These are phyloP conservation scores for Rhizophagus sp. DNA, from an alignment of 192 early-diverging fungal genomes.

Conservation along the genomic window DNA sequence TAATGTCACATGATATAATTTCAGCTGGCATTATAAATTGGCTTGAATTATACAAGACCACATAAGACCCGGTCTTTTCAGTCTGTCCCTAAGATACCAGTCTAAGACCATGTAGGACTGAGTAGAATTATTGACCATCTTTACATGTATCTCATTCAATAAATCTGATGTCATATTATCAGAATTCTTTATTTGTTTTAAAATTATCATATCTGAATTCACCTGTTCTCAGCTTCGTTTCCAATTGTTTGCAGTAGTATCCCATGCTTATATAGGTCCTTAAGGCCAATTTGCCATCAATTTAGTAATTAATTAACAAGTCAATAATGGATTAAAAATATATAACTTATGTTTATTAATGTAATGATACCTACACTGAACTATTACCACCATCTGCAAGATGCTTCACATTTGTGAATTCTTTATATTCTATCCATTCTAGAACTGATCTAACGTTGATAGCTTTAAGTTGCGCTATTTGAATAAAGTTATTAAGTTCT, in stretches of 20 bases:
- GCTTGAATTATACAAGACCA: too few relatives aligned
- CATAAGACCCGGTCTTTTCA: too few relatives aligned
- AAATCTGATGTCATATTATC: background rate
- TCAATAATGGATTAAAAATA: background rate
- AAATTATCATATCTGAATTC: background rate
- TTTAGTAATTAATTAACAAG: background rate
- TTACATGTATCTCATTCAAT: too few relatives aligned
- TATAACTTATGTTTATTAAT: background rate
- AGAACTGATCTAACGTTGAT: background rate
- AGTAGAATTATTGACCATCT: too few relatives aligned
- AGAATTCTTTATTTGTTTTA: conserved; percentile 13
- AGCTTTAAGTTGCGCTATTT: conserved; percentile 6
- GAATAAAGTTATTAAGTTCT: conserved; percentile 3
- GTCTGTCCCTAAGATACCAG: too few relatives aligned
- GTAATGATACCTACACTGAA: background rate
- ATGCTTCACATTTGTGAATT: conserved; percentile 7
- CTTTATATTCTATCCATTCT: conserved; percentile 7
- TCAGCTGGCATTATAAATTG: too few relatives aligned
- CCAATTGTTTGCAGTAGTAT: background rate
- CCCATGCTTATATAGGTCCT: conserved; percentile 1
- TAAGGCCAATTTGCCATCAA: background rate
- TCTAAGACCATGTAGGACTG: too few relatives aligned
- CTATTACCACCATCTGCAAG: conserved; percentile 21
- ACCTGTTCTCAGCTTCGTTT: background rate
- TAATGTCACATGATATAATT: too few relatives aligned